These are phyloP conservation scores for Serendipita indica DNA, from an alignment of 768 basidiomycete species.

Conservation along the genomic window DNA sequence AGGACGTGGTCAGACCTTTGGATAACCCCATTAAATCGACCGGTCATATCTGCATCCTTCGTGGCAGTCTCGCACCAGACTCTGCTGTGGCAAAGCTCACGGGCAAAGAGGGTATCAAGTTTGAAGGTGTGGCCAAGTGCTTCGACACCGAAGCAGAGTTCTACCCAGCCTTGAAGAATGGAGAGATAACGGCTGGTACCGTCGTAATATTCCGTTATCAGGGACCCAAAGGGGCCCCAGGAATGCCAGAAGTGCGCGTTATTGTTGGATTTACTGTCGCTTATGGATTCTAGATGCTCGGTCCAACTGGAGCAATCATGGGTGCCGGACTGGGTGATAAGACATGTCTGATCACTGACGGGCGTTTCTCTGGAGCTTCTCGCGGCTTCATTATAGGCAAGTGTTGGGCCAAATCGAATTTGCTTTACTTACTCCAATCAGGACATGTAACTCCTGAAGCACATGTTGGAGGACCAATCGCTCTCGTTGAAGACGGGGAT, in stretches of 20 bases:
- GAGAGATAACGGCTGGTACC: constrained; percentile 61
- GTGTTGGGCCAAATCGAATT: constrained; percentile 7
- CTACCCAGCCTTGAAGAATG: constrained; percentile 55
- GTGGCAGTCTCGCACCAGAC: constrained; percentile 78
- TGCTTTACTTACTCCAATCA: constrained; percentile 14
- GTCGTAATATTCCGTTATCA: constrained; percentile 77
- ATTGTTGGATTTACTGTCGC: constrained; percentile 1
- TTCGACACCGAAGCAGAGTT: constrained; percentile 65
- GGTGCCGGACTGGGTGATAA: constrained; percentile 68
- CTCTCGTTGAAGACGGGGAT: constrained; percentile 74
- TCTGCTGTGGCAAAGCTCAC: constrained; percentile 87
- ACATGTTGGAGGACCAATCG: constrained; percentile 71
- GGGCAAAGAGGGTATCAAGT: constrained; percentile 76
- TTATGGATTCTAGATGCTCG: constrained; percentile 31
- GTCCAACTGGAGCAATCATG: constrained; percentile 71
- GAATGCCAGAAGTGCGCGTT: constrained; percentile 61
- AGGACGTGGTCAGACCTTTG: constrained; percentile 61
- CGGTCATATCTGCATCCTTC: constrained; percentile 75
- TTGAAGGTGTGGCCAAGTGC: constrained; percentile 68
- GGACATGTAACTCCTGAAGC: constrained; percentile 56
- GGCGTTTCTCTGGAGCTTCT: constrained; percentile 76
- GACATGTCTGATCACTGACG: constrained; percentile 76
- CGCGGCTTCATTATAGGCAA: constrained; percentile 46
- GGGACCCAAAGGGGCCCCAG: constrained; percentile 82
- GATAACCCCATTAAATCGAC: constrained; percentile 72